Percentiles rank a stretch among this genome's conserved stretches.
phyloP scores from a whole-genome alignment of 345 rosid species.

The Turnera subulata region DNA sequence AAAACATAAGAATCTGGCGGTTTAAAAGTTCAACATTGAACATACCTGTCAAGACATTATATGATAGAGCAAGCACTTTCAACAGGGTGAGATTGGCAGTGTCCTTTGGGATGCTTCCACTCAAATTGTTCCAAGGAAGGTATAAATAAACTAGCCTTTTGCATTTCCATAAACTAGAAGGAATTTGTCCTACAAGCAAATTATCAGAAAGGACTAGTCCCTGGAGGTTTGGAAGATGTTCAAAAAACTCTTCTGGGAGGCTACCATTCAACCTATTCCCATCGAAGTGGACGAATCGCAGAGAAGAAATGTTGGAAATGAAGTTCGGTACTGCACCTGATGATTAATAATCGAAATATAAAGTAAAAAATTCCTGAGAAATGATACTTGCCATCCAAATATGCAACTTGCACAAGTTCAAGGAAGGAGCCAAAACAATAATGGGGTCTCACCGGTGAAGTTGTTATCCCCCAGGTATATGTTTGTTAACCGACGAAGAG shows the following conservation, averaged over 20 bases:
- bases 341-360: no score
- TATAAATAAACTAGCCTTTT: neutral
- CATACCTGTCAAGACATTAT: slow-evolving; percentile 1
- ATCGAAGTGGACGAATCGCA: no score
- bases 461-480: no score
- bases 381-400: neutral
- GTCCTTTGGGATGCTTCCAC: slow-evolving; percentile 8
- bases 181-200: slow-evolving; percentile 1
- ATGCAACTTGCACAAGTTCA: neutral
- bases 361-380: neutral
- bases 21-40: no score
- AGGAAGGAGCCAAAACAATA: neutral
- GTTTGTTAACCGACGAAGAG: no score
- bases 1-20: no score
- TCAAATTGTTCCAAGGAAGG: neutral
- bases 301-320: no score
- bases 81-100: slow-evolving; percentile 11
- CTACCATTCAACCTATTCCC: slow-evolving; percentile 1
- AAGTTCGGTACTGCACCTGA: no score
- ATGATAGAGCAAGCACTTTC: neutral
- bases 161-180: slow-evolving; percentile 2
- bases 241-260: neutral
- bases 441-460: neutral
- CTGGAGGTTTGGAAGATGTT: neutral
- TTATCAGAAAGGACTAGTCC: slow-evolving; percentile 1